These are phyloP conservation scores for Neofusicoccum umdonicola DNA, from an alignment of 2,329 filamentous ascomycete species.

Conservation along the genomic window DNA sequence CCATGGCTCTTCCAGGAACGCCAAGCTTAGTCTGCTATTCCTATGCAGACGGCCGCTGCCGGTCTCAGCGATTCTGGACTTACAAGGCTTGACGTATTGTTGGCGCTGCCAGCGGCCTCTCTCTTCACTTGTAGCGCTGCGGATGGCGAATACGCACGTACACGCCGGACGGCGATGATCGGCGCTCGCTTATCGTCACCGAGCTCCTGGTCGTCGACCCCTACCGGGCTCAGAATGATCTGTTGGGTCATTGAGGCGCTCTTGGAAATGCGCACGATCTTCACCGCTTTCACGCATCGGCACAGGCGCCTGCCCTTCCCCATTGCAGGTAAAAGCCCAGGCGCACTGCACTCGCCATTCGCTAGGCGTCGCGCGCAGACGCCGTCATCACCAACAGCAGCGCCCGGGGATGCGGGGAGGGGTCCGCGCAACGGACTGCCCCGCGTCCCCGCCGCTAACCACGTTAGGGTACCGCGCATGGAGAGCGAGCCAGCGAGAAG, in stretches of 20 bases:
- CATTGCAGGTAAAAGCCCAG: not conserved
- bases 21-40: not conserved
- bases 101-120: not conserved
- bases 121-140: not conserved
- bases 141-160: not conserved
- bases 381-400: not conserved
- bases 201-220: not conserved
- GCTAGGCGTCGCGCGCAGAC: not conserved
- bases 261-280: not conserved
- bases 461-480: not conserved
- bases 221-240: not conserved
- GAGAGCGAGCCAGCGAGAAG: not conserved
- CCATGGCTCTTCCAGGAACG: not conserved
- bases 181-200: constrained; percentile 4
- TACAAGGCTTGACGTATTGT: not conserved
- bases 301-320: not conserved
- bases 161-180: not conserved
- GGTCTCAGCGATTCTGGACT: constrained; percentile 1
- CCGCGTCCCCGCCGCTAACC: not conserved
- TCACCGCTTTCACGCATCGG: not conserved
- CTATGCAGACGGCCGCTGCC: not conserved
- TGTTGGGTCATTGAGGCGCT: not conserved
- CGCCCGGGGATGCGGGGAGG: not conserved
- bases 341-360: not conserved
- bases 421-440: not conserved